Evolutionary conservation across 2,329 filamentous ascomycete genomes (phyloP).

Genomic region (Penicillium sp.): DNA sequence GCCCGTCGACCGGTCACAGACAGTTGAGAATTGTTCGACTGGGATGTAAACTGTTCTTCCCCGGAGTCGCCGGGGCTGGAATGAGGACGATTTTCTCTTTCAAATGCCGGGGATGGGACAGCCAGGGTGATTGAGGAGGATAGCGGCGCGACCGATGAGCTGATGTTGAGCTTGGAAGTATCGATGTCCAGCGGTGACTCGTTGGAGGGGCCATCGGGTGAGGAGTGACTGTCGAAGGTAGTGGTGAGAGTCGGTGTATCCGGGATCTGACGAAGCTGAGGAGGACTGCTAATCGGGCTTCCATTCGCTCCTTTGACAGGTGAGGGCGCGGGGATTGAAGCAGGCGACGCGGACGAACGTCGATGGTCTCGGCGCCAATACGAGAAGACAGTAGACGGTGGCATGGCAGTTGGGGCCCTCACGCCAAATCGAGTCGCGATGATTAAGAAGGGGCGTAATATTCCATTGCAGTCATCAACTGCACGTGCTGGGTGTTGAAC

Average conservation of each 20-base stretch:
- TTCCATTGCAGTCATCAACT: slow-evolving; percentile 18
- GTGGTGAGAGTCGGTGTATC: slow-evolving; percentile 27
- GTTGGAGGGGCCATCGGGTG: slow-evolving; percentile 20
- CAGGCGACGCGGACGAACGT: slow-evolving; percentile 31
- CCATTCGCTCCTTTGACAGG: slow-evolving; percentile 18
- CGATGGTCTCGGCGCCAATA: slow-evolving; percentile 41
- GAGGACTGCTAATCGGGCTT: slow-evolving; percentile 23
- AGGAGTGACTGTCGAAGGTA: slow-evolving; percentile 24
- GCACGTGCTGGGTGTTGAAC: slow-evolving; percentile 9
- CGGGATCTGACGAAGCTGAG: slow-evolving; percentile 33
- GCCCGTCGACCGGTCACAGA: slow-evolving; percentile 18
- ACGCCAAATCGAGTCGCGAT: slow-evolving; percentile 10
- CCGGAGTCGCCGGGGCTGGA: slow-evolving; percentile 32
- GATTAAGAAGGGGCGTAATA: slow-evolving; percentile 9
- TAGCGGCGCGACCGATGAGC: slow-evolving; percentile 22
- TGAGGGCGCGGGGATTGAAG: slow-evolving; percentile 20
- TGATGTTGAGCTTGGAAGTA: slow-evolving; percentile 21
- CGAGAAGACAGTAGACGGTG: slow-evolving; percentile 38
- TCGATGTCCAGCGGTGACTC: slow-evolving; percentile 25
- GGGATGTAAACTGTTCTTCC: slow-evolving; percentile 21
- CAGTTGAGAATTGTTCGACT: slow-evolving; percentile 27
- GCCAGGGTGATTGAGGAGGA: slow-evolving; percentile 29
- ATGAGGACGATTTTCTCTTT: slow-evolving; percentile 27
- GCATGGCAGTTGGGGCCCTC: slow-evolving; percentile 25
- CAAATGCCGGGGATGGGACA: slow-evolving; percentile 23